Evolutionary conservation across 495 filamentous ascomycete species (phyloP), one percentile per base, ranked within the genome.

Genomic region (Astrothelium subdiscretum): DNA sequence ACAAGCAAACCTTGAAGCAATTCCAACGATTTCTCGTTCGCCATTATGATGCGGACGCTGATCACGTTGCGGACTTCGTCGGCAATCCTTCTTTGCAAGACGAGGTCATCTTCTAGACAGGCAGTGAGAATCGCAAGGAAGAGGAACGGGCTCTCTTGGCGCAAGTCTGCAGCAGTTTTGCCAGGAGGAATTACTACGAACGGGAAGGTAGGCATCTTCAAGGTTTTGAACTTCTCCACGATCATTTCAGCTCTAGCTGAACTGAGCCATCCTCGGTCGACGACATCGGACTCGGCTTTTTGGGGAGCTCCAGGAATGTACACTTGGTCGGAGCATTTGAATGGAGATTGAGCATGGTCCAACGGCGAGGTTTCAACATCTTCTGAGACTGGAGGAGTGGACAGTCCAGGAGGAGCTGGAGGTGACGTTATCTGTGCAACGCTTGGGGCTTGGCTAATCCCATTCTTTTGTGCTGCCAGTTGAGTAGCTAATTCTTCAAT

Each of bases 1-100:
- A 77, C 62, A 27, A 78, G 68, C 2, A 78, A 68, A 24, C 76
- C 76, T 61, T 76, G 74, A 3, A 78, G 61, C 31, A 73, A 68
- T 65, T 77, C 76, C 20, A 78, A 38, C 22, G 66, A 75, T 38
- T 71, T 72, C 48, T 73, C 64, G 3, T 71, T 72, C n/a, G 65
- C 64, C 13, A 75, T 58, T 22, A 78, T 65, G 20, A 75, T 69
- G 31, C 10, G 67, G 32, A 35, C 73, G 63, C 31, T 72, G 64
- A 48, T 70, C 64, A 6, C 73, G 67, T 11, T 67, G 62, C 29
- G 62, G 31, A 42, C 67, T 54, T 54, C 48, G 15, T 54, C 48
- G 6, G 24, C 48, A 29, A 54, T 54, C 24, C 15, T 26, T 27
- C 48, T 29, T 15, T 54, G 48, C 15, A 54, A 29, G 24, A 29